Evolutionary conservation across 108 stramenopile genomes (phyloP), one percentile per base, ranked within the genome.

Genomic region (Pseudonitzschia pungens): DNA sequence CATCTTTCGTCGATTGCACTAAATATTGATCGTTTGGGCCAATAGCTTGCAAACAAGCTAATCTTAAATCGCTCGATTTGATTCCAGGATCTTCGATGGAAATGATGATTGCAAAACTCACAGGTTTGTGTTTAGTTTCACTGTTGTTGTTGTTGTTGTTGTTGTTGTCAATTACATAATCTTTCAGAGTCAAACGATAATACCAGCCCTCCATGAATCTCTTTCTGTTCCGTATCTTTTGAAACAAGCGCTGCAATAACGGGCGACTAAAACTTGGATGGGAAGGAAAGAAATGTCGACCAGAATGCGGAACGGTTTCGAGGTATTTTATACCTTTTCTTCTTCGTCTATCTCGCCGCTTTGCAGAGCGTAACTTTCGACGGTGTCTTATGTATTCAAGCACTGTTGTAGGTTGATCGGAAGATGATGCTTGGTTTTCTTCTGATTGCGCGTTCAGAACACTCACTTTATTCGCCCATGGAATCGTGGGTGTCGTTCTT

Each of bases 121-220:
- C 84, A 26, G 57, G 9, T 16, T 27, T 27, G 24, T 24, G 53
- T 14, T 54, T 54, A 54, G 53, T 54, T 24, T 21, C 8, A 24
- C 7, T 54, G 57, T 31, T 31, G 57, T 58, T 14, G 57, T 54
- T 54, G 57, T 58, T 18, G 28, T 33, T 26, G 60, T 87, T 85
- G 57, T 78, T 65, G 26, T 27, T 26, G 21, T 58, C 57, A 26
- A 58, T 27, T 58, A 27, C 57, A 14, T 58, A 58, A 8, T 56
- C 64, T 16, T 88, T 88, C 18, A 95, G 62, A 7, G 94, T 92
- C 28, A 95, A 68, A 33, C 94, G 87, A 70, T 92, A 92, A 75
- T 93, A 95, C 94, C 94, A 95, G 27, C 94, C 94, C 77, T 95
- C 94, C 56, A 89, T 87, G 78, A 91, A 92, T 50, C 93, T 77